These are phyloP conservation scores for Metschnikowia matae DNA, from an alignment of 805 yeast genomes.

Conservation along the genomic window DNA sequence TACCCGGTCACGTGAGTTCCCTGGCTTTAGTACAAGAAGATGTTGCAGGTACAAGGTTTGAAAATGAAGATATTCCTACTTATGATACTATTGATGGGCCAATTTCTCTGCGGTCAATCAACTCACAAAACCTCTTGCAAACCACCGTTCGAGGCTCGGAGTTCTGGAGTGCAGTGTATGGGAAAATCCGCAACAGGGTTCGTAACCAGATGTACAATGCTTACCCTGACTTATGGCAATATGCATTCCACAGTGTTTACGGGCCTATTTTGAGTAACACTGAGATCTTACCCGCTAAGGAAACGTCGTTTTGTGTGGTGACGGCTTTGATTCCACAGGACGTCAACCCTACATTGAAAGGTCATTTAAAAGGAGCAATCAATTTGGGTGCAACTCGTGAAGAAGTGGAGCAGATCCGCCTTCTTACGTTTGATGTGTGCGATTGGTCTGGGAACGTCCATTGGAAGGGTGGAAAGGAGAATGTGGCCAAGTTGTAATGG, in stretches of 20 bases:
- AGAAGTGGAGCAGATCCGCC: constrained; percentile 57
- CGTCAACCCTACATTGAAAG: constrained; percentile 88
- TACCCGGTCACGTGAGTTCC: constrained; percentile 34
- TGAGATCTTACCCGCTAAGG: constrained; percentile 57
- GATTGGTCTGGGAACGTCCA: constrained; percentile 63
- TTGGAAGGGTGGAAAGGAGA: constrained; percentile 50
- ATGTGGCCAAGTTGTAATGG: constrained; percentile 49
- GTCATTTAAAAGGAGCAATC: constrained; percentile 82
- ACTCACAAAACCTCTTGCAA: constrained; percentile 23
- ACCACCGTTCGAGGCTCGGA: constrained; percentile 49
- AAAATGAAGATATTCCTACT: constrained; percentile 15
- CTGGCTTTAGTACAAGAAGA: constrained; percentile 39
- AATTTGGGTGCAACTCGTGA: constrained; percentile 70
- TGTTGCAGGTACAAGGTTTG: constrained; percentile 35
- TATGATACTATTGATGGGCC: constrained; percentile 43
- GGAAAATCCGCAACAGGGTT: constrained; percentile 68
- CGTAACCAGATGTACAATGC: constrained; percentile 63
- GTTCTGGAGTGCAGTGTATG: constrained; percentile 73
- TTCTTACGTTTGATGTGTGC: constrained; percentile 59
- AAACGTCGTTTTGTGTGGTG: constrained; percentile 73
- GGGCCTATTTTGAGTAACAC: constrained; percentile 71
- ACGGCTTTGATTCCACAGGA: constrained; percentile 87
- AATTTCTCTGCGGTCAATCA: constrained; percentile 28
- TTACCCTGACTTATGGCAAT: constrained; percentile 83
- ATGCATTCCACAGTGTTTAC: constrained; percentile 68